Evolutionary conservation across 495 filamentous ascomycete genomes (phyloP).

Genomic region (Trichoderma parareesei): DNA sequence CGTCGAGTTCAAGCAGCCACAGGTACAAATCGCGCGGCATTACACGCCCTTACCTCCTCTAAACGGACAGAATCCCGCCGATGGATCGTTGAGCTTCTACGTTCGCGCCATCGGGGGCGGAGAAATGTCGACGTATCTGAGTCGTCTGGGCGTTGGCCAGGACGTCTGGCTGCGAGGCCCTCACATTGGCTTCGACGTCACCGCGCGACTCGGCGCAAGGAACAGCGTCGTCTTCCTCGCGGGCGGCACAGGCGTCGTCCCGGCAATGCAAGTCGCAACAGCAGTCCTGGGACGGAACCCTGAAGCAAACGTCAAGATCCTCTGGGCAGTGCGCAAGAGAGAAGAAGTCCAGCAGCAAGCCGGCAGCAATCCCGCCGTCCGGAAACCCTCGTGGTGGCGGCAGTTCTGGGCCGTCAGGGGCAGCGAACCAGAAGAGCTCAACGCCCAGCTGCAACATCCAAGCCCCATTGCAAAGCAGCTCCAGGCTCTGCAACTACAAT

Average conservation of each 20-base stretch:
- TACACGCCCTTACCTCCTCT: slow-evolving; percentile 79
- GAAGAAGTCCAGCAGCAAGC: slow-evolving; percentile 20
- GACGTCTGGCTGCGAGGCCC: slow-evolving; percentile 71
- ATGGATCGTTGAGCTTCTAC: slow-evolving; percentile 37
- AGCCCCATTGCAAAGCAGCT: slow-evolving; percentile 50
- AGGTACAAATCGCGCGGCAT: slow-evolving; percentile 76
- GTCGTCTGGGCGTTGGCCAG: slow-evolving; percentile 49
- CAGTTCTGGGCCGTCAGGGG: not conserved
- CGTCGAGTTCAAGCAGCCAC: slow-evolving; percentile 88
- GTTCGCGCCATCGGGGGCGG: slow-evolving; percentile 39
- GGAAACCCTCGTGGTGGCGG: slow-evolving; percentile 1
- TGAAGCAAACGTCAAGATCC: slow-evolving; percentile 25
- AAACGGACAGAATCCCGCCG: slow-evolving; percentile 46
- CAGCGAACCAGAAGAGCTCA: not conserved
- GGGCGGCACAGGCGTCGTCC: slow-evolving; percentile 89
- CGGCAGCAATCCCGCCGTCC: slow-evolving; percentile 2
- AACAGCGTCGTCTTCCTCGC: slow-evolving; percentile 68
- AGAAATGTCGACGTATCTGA: slow-evolving; percentile 58
- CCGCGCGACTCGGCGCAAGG: slow-evolving; percentile 29
- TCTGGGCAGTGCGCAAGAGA: slow-evolving; percentile 37
- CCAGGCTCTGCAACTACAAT: slow-evolving; percentile 45
- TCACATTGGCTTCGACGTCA: slow-evolving; percentile 58
- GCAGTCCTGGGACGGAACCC: slow-evolving; percentile 39
- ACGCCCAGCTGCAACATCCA: not conserved
- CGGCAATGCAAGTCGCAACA: slow-evolving; percentile 71